phyloP scores from a whole-genome alignment of 139 green algal genomes.

The Mesotaenium endlicherianum region DNA sequence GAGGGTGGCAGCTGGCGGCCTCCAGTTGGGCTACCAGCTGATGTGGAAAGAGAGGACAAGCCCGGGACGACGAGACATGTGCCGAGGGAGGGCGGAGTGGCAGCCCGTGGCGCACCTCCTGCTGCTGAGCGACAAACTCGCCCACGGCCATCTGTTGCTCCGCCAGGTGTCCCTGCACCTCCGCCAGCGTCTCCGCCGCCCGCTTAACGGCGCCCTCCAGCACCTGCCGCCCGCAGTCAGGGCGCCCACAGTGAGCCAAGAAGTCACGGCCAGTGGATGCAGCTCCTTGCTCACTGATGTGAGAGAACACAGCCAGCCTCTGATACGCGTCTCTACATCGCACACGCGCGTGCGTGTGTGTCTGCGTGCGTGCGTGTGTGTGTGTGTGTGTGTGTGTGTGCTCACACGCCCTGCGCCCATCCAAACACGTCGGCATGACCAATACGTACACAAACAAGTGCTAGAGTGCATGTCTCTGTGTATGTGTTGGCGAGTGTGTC shows the following conservation, averaged over 20 bases:
- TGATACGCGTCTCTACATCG: not conserved
- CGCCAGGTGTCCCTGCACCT: not conserved
- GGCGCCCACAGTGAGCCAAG: not conserved
- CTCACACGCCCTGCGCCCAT: too few species aligned
- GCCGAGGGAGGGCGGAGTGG: not conserved
- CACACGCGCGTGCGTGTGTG: not conserved
- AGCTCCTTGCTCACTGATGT: too few species aligned
- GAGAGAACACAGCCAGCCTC: not conserved
- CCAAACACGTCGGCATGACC: too few species aligned
- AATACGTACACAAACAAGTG: too few species aligned
- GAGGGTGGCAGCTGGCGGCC: too few species aligned
- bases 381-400: too few species aligned
- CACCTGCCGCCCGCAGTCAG: not conserved
- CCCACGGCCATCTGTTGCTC: not conserved
- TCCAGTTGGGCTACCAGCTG: too few species aligned
- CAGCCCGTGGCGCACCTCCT: not conserved
- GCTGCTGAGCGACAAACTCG: not conserved
- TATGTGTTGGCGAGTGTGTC: too few species aligned
- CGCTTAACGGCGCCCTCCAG: not conserved
- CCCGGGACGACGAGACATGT: not conserved
- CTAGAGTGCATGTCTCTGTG: too few species aligned
- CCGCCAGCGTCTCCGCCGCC: not conserved
- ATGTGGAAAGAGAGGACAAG: not conserved
- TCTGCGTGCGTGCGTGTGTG: too few species aligned
- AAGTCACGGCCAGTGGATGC: too few species aligned